Evolutionary conservation across 345 rosid species (phyloP).

Genomic region (Sonneratia caseolaris): DNA sequence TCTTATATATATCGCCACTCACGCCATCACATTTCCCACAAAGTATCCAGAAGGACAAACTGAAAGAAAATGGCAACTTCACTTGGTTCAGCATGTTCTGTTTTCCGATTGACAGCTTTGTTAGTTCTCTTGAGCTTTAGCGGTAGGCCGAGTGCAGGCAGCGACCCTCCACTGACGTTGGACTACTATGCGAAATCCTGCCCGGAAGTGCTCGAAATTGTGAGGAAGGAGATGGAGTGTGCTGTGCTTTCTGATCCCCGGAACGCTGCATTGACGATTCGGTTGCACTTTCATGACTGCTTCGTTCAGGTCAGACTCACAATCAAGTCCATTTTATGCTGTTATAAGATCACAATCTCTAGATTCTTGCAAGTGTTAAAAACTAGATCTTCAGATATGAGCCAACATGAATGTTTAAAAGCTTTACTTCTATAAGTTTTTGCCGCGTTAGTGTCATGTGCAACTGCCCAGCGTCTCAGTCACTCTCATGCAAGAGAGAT

Average conservation of each 20-base stretch:
- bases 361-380: not conserved
- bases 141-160: slow-evolving; percentile 19
- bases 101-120: slow-evolving; percentile 7
- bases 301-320: slow-evolving; percentile 60
- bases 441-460: not conserved
- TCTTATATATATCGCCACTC: slow-evolving; percentile 21
- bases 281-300: slow-evolving; percentile 87
- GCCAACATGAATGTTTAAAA: not conserved
- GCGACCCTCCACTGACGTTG: slow-evolving; percentile 40
- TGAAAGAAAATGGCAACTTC: slow-evolving; percentile 10
- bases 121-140: slow-evolving; percentile 17
- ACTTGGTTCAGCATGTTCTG: not conserved
- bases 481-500: not conserved
- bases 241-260: slow-evolving; percentile 75
- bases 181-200: slow-evolving; percentile 66
- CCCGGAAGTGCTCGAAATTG: slow-evolving; percentile 51
- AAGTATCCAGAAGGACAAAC: not conserved
- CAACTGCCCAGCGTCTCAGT: not conserved
- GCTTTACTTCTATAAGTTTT: not conserved
- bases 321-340: not conserved
- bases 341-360: too few species aligned
- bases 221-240: slow-evolving; percentile 84
- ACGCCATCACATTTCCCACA: slow-evolving; percentile 20
- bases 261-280: slow-evolving; percentile 58
- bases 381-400: not conserved